A percentile compares a stretch with the other conserved stretches of the same genome.
Conservation (phyloP, 164 flowering plant genomes). For the Magnolia sinica region DNA sequence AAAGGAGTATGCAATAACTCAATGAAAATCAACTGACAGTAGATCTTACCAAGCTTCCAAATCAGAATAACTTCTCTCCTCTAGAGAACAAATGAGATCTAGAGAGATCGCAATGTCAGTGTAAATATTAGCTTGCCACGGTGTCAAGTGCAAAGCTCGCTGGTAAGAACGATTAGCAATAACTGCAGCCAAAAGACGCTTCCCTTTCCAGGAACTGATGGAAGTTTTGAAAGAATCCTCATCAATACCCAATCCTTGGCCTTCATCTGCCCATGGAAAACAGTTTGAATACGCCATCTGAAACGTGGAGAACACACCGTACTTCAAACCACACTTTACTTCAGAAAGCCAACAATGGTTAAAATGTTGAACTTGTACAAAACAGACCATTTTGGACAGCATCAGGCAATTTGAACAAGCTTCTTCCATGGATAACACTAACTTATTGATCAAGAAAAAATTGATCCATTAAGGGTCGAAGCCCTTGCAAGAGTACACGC, state of each 20-base stretch:
- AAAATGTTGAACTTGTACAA: neutral
- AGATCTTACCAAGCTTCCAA: slow-evolving; percentile 47
- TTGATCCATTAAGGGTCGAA: neutral
- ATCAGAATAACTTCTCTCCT: slow-evolving; percentile 26
- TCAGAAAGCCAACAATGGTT: neutral
- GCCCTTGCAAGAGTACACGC: neutral
- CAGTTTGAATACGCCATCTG: slow-evolving; percentile 77
- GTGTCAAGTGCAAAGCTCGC: slow-evolving; percentile 85
- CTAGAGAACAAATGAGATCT: slow-evolving; percentile 47
- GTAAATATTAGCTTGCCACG: slow-evolving; percentile 85
- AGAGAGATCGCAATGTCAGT: slow-evolving; percentile 68
- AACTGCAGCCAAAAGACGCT: slow-evolving; percentile 47
- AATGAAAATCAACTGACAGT: neutral
- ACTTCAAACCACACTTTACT: neutral
- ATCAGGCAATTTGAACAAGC: neutral
- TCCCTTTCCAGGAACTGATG: slow-evolving; percentile 54
- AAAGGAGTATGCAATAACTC: neutral
- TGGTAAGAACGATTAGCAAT: slow-evolving; percentile 71
- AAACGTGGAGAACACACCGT: neutral
- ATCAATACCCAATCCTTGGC: slow-evolving; percentile 20
- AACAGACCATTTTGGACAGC: neutral
- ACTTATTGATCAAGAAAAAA: neutral
- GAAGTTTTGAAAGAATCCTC: slow-evolving; percentile 50
- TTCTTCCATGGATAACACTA: neutral
- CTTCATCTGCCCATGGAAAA: slow-evolving; percentile 69